Base-by-base conservation (phyloP, 345 rosid genomes). In the Erucastrum elatum region DNA sequence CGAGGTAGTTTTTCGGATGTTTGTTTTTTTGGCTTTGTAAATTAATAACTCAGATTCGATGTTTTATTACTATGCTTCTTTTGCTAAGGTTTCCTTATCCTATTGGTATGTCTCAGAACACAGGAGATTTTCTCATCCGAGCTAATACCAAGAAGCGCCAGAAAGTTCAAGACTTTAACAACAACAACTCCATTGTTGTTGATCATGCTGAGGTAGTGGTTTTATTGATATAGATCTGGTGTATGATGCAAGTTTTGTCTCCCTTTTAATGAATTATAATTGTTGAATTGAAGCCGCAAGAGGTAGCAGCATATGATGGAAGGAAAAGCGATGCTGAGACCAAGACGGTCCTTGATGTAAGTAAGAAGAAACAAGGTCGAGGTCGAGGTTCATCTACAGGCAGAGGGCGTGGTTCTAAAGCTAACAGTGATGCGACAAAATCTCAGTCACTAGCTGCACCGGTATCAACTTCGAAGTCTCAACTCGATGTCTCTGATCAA, bases 61-160 rank as follows among this genome's bases (percentile, higher is more conserved):
- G 56, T 51, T 6, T 6, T 51, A 35, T 1, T 51, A 51, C 21
- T 53, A 53, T 16, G 21, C 13, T 72, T 35, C 11, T 78, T 26
- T 17, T 27, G 49, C 17, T 71, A 21, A 21, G 8, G 10, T 10
- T 62, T 21, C 27, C 74, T 59, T 68, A 76, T 64, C 11, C 35
- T 49, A 10, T 29, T 8, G 27, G 62, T 37, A 30, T 29, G n/a
- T 79, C 55, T 75, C 89, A 96, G 99, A 84, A 83, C 81, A 88
- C 87, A 17, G 96, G 89, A 61, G 98, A 89, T 77, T 96, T 91
- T 83, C 90, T 90, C 9, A 96, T 96, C 85, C 94, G 87, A 85
- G 97, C 98, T 30, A 93, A 93, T 70, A 93, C 89, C 62, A 89
- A 84, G 56, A 96, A 96, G 85, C 94, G 98, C n/a, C 92, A 82